Base-by-base conservation (phyloP, 805 yeast species). In the Metschnikowia similis region DNA sequence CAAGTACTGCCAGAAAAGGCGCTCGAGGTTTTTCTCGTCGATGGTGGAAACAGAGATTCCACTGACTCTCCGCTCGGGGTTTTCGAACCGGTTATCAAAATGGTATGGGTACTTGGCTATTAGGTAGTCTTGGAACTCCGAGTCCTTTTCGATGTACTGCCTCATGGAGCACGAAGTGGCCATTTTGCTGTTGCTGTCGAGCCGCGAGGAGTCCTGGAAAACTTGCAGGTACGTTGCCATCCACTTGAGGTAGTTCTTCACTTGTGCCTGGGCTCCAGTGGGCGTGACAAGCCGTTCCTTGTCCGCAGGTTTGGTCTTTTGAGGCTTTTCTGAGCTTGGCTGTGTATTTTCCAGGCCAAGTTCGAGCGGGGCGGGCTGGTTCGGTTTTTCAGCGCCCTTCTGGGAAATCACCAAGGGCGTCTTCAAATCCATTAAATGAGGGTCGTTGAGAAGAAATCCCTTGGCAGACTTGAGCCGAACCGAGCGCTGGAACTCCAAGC, bases 111-210 rank as follows among this genome's bases (percentile, higher is more conserved):
- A 52, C 21, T 43, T 43, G 6, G 42, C 60, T 2, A 67, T 51
- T 4, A 67, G 51, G 38, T 56, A 62, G 50, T 69, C 67, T 61
- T 68, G 68, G 65, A 76, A 70, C 59, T 68, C 69, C 50, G 70
- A 61, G 49, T 83, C 81, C 52, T 80, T 81, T 45, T 81, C 85
- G 63, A 76, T 76, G 58, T 79, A 83, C 56, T 83, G 85, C 34
- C 77, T 70, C 51, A 85, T 64, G 30, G 77, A 79, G 65, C 80
- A 82, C 6, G 77, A 56, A 0, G 85, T 76, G 0, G 85, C 75
- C 41, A 68, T 66, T 49, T 73, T 76, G 54, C 47, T 56, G 13
- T 41, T 47, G 11, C 51, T 47, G 14, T 56, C 61, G 14, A 48
- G 48, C 5, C 54, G 41, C 2, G 52, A 31, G 1, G 57, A 51